phyloP scores from a whole-genome alignment of 192 early-diverging fungal species.

The Thamnidium elegans region DNA sequence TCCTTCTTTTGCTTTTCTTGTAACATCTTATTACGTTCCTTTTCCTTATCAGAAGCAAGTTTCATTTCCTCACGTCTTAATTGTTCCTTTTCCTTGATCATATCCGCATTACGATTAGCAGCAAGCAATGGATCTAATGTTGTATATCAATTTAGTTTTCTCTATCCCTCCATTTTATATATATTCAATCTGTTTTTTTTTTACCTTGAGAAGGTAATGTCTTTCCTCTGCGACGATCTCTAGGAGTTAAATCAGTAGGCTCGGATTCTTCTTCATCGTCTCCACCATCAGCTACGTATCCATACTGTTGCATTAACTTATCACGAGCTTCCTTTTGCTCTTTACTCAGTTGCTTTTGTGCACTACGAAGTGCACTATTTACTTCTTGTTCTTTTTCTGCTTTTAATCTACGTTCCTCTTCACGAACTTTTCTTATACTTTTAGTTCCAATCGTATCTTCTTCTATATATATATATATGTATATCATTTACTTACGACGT shows the following conservation, averaged over 20 bases:
- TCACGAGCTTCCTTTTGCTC: constrained; percentile 53
- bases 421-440: constrained; percentile 1
- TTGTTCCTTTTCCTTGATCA: constrained; percentile 59
- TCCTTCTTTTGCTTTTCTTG: constrained; percentile 52
- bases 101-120: constrained; percentile 58
- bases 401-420: constrained; percentile 7
- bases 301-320: constrained; percentile 54
- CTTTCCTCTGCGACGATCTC: background rate
- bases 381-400: background rate
- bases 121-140: constrained; percentile 35
- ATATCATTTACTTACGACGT: background rate
- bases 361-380: background rate
- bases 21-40: constrained; percentile 51
- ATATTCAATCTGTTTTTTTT: background rate
- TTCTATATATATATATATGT: constrained; percentile 16
- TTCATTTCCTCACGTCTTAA: constrained; percentile 46
- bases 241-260: background rate
- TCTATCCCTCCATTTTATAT: background rate
- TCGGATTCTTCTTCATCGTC: constrained; percentile 25
- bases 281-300: constrained; percentile 58
- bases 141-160: background rate
- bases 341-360: constrained; percentile 45
- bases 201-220: background rate
- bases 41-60: constrained; percentile 46
- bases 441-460: constrained; percentile 4